Percentiles rank a stretch among this genome's conserved stretches.
Conservation (phyloP, 371 early-diverging fungal species). For the Saksenaea oblongispora region DNA sequence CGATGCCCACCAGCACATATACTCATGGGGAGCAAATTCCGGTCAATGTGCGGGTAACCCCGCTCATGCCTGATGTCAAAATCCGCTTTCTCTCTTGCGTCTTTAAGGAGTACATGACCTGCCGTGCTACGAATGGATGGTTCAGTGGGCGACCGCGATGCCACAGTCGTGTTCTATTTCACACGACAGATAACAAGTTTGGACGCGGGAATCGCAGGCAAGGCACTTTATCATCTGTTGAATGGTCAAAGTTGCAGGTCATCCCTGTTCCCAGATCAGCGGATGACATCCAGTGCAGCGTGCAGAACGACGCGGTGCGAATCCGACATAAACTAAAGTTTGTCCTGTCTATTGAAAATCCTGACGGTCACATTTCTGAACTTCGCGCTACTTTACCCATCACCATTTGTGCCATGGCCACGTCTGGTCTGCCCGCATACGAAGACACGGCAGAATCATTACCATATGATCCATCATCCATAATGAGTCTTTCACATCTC, state of each 20-base stretch:
- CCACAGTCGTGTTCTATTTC: constrained; percentile 34
- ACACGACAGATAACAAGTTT: constrained; percentile 29
- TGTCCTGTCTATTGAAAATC: constrained; percentile 34
- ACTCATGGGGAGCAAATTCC: constrained; percentile 43
- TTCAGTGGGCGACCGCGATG: constrained; percentile 31
- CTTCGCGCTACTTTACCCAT: constrained; percentile 34
- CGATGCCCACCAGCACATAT: constrained; percentile 36
- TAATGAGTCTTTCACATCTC: constrained; percentile 9
- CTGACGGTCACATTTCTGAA: constrained; percentile 42
- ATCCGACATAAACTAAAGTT: constrained; percentile 48
- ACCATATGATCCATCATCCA: constrained; percentile 41
- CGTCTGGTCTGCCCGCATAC: constrained; percentile 33
- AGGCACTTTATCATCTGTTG: constrained; percentile 12
- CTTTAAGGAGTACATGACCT: constrained; percentile 43
- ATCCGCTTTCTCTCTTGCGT: constrained; percentile 37
- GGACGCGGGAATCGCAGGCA: constrained; percentile 7
- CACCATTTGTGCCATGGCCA: constrained; percentile 27
- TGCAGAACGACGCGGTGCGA: constrained; percentile 36
- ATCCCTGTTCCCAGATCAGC: constrained; percentile 27
- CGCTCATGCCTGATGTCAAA: constrained; percentile 24
- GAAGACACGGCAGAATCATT: constrained; percentile 33
- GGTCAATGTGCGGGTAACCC: constrained; percentile 34
- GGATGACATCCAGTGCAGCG: constrained; percentile 36
- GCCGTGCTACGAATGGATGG: constrained; percentile 27
- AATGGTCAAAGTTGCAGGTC: constrained; percentile 29